These are phyloP conservation scores for Cylindrodendrum hubeiense DNA, from an alignment of 2,329 filamentous ascomycete genomes.

Conservation along the genomic window DNA sequence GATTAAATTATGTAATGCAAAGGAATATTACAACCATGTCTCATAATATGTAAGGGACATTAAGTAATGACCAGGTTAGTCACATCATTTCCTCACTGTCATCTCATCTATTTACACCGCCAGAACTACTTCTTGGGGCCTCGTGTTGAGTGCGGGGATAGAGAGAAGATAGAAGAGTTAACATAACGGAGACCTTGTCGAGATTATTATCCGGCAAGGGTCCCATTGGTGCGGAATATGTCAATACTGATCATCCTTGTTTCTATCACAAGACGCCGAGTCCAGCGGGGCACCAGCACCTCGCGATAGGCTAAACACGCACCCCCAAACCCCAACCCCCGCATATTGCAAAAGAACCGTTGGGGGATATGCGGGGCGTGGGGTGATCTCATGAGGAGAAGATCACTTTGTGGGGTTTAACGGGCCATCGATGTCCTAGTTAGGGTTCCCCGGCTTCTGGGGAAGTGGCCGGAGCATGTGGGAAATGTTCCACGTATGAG, in stretches of 20 bases:
- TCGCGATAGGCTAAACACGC: slow-evolving; percentile 2
- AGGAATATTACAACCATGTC: no score
- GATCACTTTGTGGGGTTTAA: slow-evolving; percentile 9
- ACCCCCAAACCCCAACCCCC: not conserved
- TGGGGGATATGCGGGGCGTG: slow-evolving; percentile 13
- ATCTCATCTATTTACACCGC: not conserved
- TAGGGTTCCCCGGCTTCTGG: slow-evolving; percentile 4
- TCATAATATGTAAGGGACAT: no score
- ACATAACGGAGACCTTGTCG: not conserved
- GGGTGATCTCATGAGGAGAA: slow-evolving; percentile 14
- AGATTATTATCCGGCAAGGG: not conserved
- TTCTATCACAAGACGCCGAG: not conserved
- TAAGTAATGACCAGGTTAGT: not conserved
- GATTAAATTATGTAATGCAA: no score
- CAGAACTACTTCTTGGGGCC: not conserved
- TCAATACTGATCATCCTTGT: not conserved
- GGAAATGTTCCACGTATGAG: slow-evolving; percentile 22
- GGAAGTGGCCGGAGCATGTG: slow-evolving; percentile 6
- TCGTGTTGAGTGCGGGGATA: not conserved
- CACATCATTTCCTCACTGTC: not conserved
- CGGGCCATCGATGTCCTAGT: not conserved
- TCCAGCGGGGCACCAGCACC: not conserved
- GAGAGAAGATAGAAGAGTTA: not conserved
- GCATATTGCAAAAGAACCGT: not conserved
- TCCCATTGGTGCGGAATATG: not conserved